phyloP scores from a whole-genome alignment of 2,329 filamentous ascomycete species.

The Colletotrichum aenigma region DNA sequence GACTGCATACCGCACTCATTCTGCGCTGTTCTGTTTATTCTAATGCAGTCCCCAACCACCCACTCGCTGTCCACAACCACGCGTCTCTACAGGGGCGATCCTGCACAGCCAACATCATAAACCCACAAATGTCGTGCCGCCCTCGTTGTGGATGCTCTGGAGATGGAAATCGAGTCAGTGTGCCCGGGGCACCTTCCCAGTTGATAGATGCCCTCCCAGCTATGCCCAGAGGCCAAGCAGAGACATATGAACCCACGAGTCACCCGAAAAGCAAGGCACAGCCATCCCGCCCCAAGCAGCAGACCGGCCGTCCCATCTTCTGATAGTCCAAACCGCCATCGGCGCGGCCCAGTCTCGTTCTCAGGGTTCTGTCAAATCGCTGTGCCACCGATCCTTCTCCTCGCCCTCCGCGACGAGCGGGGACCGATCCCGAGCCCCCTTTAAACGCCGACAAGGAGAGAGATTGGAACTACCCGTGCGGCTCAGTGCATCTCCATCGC shows the following conservation, averaged over 20 bases:
- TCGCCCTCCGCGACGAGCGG: background rate
- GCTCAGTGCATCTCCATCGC: background rate
- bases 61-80: background rate
- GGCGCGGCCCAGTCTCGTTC: background rate
- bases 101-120: background rate
- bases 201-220: background rate
- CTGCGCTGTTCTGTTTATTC: background rate
- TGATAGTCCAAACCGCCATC: conserved; percentile 1
- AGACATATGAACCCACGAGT: background rate
- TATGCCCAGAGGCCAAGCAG: background rate
- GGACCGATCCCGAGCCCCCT: background rate
- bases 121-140: background rate
- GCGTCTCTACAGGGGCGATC: conserved; percentile 12
- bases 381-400: background rate
- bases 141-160: conserved; percentile 15
- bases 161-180: conserved; percentile 12
- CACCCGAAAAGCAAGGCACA: background rate
- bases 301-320: conserved; percentile 3
- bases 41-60: background rate
- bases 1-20: background rate
- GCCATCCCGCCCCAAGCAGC: background rate
- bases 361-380: background rate
- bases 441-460: background rate
- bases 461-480: background rate
- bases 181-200: background rate